Evolutionary conservation across 768 basidiomycete species (phyloP).

Genomic region (Trichaptum fuscoviolaceum): DNA sequence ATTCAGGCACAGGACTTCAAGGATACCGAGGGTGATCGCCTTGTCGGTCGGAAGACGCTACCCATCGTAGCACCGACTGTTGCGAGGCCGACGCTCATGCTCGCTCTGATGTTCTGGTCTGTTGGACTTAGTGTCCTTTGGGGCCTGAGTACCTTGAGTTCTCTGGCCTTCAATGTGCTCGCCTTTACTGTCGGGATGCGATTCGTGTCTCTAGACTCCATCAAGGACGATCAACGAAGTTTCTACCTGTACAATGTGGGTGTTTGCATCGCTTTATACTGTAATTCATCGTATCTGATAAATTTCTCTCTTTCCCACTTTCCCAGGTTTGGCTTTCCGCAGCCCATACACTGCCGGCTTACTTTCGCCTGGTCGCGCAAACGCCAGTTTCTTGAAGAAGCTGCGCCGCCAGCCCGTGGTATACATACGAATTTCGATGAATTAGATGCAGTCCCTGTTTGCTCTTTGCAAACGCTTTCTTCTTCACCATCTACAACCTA

Average conservation of each 20-base stretch:
- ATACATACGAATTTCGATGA: background rate
- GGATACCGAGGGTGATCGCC: constrained; percentile 38
- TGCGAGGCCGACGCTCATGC: constrained; percentile 25
- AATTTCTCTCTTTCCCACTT: background rate
- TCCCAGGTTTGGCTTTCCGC: constrained; percentile 12
- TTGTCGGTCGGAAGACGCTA: constrained; percentile 35
- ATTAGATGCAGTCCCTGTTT: background rate
- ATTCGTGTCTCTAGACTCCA: constrained; percentile 25
- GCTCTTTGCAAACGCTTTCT: background rate
- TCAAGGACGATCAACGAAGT: constrained; percentile 28
- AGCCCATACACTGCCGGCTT: constrained; percentile 12
- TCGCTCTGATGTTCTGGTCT: constrained; percentile 35
- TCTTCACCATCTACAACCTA: background rate
- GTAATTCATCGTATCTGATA: background rate
- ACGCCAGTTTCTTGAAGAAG: background rate
- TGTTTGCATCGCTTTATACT: background rate
- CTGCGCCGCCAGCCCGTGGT: background rate
- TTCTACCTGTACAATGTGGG: constrained; percentile 35
- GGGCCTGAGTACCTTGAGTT: constrained; percentile 25
- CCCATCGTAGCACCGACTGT: constrained; percentile 38
- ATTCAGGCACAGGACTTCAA: constrained; percentile 46
- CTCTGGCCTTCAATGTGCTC: constrained; percentile 25
- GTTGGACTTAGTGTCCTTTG: constrained; percentile 28
- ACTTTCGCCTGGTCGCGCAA: constrained; percentile 7
- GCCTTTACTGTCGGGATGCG: constrained; percentile 30